Base-by-base conservation (phyloP, 331 rosid genomes). In the Malus hybrid region DNA sequence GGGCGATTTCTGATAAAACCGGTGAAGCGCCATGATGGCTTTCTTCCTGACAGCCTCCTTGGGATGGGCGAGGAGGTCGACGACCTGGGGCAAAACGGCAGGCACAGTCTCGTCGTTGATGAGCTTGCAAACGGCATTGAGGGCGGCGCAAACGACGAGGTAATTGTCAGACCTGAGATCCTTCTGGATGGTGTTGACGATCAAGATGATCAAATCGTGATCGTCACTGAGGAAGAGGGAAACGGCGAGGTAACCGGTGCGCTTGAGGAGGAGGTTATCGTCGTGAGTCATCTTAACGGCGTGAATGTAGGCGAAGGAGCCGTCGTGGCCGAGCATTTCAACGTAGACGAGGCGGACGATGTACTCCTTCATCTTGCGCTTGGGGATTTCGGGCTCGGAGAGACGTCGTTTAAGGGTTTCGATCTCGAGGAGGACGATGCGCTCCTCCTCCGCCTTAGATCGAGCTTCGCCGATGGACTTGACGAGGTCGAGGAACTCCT, bases 381-480 rank as follows among this genome's bases (percentile, higher is more conserved):
- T 88, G 24, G 97, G 90, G 72, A 85, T 86, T 79, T 90, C 96
- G 4, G 97, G 93, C 54, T 90, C 92, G 61, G 85, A 27, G 79
- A 92, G 89, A 6, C 92, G 92, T 34, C 90, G 92, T 50, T 92
- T 92, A 11, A 92, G 92, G 86, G 90, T 87, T 77, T 92, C 96
- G 89, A 90, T 90, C 85, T 92, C 96, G 54, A 78, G 88, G 80
- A 92, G 83, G 65, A 92, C 91, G 82, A 92, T 92, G 44, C 97
- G 87, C 52, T 92, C 97, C 67, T 92, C 97, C 29, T 92, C 97
- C 3, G 97, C 91, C 64, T 92, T 92, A 73, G 96, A 92, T 87
- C 96, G 89, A 36, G 96, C 91, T 69, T 92, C 97, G 16, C 97
- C 97, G 79, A 92, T 92, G 77, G 97, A 87, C 85, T 92, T 92